A percentile compares a stretch with the other conserved stretches of the same genome.
Evolutionary conservation across 2,329 filamentous ascomycete species (phyloP).

Genomic region (Ophiostoma himal-ulmi): DNA sequence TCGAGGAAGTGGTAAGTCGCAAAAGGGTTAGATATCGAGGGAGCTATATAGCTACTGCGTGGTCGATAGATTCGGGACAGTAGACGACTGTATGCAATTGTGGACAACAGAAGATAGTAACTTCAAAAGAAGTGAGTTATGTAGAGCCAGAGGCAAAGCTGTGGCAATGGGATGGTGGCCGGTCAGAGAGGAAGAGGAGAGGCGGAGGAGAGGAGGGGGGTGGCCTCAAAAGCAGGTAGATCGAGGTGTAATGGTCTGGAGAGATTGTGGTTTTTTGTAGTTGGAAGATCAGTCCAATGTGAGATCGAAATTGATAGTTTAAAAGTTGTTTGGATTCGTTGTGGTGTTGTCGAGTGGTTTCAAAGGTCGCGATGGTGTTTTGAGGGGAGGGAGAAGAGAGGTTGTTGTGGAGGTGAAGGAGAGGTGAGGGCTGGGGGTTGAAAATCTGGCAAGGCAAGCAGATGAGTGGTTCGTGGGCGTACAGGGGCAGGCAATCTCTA

Average conservation of each 20-base stretch:
- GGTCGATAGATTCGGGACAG: neutral
- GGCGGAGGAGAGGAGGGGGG: neutral
- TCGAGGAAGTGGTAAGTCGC: neutral
- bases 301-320: neutral
- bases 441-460: conserved; percentile 8
- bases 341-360: conserved; percentile 1
- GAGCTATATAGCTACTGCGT: neutral
- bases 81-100: neutral
- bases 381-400: neutral
- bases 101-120: neutral
- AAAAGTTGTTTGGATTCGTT: neutral
- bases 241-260: neutral
- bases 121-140: neutral
- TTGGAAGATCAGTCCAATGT: neutral
- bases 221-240: conserved; percentile 1
- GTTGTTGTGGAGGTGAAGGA: neutral
- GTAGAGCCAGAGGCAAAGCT: neutral
- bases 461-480: neutral
- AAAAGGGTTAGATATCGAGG: neutral
- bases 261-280: neutral
- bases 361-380: neutral
- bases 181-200: neutral
- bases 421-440: neutral
- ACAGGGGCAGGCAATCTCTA: neutral
- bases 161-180: neutral